These are phyloP conservation scores for Vaccinium darrowii DNA, from an alignment of 148 eudicot species.

Conservation along the genomic window DNA sequence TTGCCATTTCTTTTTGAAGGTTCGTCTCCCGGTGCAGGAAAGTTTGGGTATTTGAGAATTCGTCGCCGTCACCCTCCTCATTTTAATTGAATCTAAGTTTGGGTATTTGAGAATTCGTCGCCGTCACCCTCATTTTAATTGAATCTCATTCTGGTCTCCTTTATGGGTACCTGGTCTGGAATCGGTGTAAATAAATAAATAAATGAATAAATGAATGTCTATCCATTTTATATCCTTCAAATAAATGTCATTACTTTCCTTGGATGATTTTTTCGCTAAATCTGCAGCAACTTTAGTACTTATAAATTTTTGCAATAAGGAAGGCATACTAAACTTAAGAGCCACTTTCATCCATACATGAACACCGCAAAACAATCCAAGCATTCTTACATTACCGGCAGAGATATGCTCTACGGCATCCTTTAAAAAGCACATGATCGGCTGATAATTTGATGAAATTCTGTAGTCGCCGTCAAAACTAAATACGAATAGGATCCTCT, in stretches of 20 bases:
- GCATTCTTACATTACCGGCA: background rate
- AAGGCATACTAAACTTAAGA: background rate
- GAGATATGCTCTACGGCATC: background rate
- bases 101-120: conserved; percentile 31
- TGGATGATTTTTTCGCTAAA: background rate
- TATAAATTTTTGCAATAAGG: background rate
- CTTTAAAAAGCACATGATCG: background rate
- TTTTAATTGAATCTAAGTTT: background rate
- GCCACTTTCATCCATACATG: background rate
- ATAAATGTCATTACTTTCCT: background rate
- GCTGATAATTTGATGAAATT: background rate
- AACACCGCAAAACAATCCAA: background rate
- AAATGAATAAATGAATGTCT: background rate
- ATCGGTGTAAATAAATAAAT: background rate
- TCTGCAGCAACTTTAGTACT: background rate
- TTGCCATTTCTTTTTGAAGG: conserved; percentile 84
- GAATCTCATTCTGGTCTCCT: background rate
- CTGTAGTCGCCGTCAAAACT: background rate
- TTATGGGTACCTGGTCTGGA: background rate
- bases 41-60: conserved; percentile 77
- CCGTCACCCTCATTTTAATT: conserved; percentile 27
- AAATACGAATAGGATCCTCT: background rate
- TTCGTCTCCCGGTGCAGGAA: conserved; percentile 97
- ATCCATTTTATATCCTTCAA: background rate
- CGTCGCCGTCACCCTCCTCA: conserved; percentile 47